Evolutionary conservation across 1,284 basidiomycete genomes (phyloP).

Genomic region (Porphyrellus sp.): DNA sequence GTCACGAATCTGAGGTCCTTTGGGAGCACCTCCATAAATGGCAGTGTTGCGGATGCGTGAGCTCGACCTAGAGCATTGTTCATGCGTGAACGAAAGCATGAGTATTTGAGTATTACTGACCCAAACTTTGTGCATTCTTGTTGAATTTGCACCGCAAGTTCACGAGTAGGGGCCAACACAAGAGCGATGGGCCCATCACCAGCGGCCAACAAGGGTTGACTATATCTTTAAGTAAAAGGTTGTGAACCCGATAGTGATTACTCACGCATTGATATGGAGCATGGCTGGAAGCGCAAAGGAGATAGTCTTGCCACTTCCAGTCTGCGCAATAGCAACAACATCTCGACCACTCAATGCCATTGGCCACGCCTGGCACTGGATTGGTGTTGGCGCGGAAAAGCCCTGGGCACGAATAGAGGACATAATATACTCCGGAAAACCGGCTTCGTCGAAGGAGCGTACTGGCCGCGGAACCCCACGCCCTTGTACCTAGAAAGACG

Average conservation of each 20-base stretch:
- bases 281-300: conserved; percentile 98
- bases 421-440: conserved; percentile 96
- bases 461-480: conserved; percentile 87
- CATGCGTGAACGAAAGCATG: conserved; percentile 3
- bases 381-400: conserved; percentile 86
- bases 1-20: conserved; percentile 97
- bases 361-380: conserved; percentile 98
- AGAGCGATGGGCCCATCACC: conserved; percentile 98
- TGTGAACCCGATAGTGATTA: conserved; percentile 6
- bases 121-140: conserved; percentile 99
- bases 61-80: conserved; percentile 58
- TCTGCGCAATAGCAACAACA: conserved; percentile 95
- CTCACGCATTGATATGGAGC: conserved; percentile 98
- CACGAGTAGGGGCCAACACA: conserved; percentile 95
- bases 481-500: conserved; percentile 72
- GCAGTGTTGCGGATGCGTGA: conserved; percentile 97
- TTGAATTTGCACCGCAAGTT: conserved; percentile 98
- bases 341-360: conserved; percentile 95
- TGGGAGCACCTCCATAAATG: conserved; percentile 98
- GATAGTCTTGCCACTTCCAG: conserved; percentile 96
- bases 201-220: conserved; percentile 88
- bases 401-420: conserved; percentile 91
- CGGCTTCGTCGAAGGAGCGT: conserved; percentile 89
- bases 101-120: conserved; percentile 37
- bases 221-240: conserved; percentile 30